phyloP scores from a whole-genome alignment of 2,329 filamentous ascomycete species.

The Neospermospora avenae region DNA sequence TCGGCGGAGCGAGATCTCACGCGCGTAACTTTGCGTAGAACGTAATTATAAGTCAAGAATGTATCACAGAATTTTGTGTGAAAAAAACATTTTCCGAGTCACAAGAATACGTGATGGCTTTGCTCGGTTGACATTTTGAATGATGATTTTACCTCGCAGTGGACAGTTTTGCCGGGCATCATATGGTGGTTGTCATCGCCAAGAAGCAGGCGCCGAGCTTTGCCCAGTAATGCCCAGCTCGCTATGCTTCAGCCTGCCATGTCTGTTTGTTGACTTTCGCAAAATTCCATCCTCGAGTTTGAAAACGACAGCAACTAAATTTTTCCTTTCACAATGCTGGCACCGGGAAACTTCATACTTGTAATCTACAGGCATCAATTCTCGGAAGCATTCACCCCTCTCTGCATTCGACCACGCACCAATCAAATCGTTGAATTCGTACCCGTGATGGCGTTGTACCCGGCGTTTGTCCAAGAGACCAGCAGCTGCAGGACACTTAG shows the following conservation, averaged over 20 bases:
- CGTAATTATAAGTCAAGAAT: too few relatives aligned
- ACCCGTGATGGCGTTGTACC: conserved; percentile 1
- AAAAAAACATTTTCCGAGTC: too few relatives aligned
- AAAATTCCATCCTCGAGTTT: not conserved
- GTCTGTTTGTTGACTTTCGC: not conserved
- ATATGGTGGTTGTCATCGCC: too few relatives aligned
- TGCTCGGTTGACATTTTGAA: too few relatives aligned
- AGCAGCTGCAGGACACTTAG: not conserved
- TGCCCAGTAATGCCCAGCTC: not conserved
- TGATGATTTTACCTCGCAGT: too few relatives aligned
- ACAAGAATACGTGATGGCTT: too few relatives aligned
- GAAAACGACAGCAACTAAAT: not conserved
- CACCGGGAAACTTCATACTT: not conserved
- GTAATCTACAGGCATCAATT: not conserved
- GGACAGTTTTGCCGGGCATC: too few relatives aligned
- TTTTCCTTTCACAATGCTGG: not conserved
- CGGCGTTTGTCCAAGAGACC: not conserved
- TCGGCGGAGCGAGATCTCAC: too few relatives aligned
- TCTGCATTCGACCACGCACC: not conserved
- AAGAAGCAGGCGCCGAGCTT: not conserved
- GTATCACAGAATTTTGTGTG: too few relatives aligned
- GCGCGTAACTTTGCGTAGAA: too few relatives aligned
- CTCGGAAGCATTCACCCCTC: not conserved
- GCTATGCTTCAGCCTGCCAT: not conserved
- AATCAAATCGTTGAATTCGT: conserved; percentile 4